These are phyloP conservation scores for Rhododendron henanense DNA, from an alignment of 148 eudicot species.

Conservation along the genomic window DNA sequence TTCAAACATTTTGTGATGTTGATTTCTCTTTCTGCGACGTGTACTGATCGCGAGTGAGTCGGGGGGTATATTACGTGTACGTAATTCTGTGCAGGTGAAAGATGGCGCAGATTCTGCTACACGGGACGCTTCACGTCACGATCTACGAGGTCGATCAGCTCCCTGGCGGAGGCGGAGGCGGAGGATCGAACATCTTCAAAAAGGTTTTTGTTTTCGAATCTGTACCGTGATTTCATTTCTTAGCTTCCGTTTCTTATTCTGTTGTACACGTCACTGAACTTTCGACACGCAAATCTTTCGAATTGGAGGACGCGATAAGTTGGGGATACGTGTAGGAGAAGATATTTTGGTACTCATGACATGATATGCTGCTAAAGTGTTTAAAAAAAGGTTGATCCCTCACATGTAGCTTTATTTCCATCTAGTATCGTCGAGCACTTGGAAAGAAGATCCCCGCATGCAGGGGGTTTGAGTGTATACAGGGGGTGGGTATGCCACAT, in stretches of 20 bases:
- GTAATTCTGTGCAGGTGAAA: constrained; percentile 15
- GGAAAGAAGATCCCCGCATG: neutral
- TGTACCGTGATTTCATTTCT: neutral
- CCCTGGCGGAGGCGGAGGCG: constrained; percentile 33
- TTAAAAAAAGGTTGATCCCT: neutral
- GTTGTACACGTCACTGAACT: neutral
- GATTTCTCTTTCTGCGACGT: neutral
- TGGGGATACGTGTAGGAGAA: neutral
- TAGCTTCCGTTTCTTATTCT: neutral
- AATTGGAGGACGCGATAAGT: neutral
- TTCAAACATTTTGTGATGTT: neutral
- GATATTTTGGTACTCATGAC: neutral
- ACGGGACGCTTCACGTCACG: constrained; percentile 80
- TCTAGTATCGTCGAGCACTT: neutral
- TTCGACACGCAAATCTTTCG: neutral
- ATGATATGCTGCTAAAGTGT: neutral
- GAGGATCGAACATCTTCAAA: constrained; percentile 42
- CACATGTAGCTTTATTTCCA: neutral
- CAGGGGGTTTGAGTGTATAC: neutral
- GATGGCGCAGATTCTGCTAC: constrained; percentile 73
- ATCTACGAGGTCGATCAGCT: constrained; percentile 63
- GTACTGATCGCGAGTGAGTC: neutral
- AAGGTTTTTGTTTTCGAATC: constrained; percentile 37
- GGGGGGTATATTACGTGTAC: neutral
- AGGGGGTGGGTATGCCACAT: neutral